A percentile compares a stretch with the other conserved stretches of the same genome.
Evolutionary conservation across 2,329 filamentous ascomycete species (phyloP).

Genomic region (Aureobasidium sp.): DNA sequence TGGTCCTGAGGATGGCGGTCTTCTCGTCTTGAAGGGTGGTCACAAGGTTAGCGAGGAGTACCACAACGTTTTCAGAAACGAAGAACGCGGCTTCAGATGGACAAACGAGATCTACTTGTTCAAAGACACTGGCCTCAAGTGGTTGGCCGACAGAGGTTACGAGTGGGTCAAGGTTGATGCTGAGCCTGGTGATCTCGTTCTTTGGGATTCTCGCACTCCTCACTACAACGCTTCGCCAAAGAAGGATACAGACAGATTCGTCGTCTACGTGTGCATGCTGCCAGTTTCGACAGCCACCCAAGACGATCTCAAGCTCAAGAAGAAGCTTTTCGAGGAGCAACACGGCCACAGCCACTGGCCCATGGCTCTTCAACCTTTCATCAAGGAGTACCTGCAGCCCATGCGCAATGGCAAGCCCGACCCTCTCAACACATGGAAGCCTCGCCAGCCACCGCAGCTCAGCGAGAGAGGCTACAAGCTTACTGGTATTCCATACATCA

Average conservation of each 20-base stretch:
- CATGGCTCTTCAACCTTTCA: slow-evolving; percentile 15
- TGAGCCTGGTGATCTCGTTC: slow-evolving; percentile 19
- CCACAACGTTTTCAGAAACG: slow-evolving; percentile 22
- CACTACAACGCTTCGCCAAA: slow-evolving; percentile 27
- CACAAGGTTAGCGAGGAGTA: slow-evolving; percentile 30
- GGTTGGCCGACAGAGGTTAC: slow-evolving; percentile 19
- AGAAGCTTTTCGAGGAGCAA: slow-evolving; percentile 10
- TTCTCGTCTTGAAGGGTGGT: slow-evolving; percentile 30
- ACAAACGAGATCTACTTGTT: slow-evolving; percentile 27
- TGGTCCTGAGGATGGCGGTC: slow-evolving; percentile 32
- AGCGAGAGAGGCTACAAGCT: slow-evolving; percentile 36
- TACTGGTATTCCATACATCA: slow-evolving; percentile 36
- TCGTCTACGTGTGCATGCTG: slow-evolving; percentile 25
- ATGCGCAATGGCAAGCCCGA: slow-evolving; percentile 24
- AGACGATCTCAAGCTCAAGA: slow-evolving; percentile 14
- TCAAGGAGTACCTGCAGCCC: slow-evolving; percentile 5
- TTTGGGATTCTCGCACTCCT: slow-evolving; percentile 21
- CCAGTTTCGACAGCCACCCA: slow-evolving; percentile 12
- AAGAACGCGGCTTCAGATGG: slow-evolving; percentile 10
- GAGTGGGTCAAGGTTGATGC: slow-evolving; percentile 18
- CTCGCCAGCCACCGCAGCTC: slow-evolving; percentile 32
- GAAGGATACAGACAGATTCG: slow-evolving; percentile 22
- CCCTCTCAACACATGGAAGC: slow-evolving; percentile 29
- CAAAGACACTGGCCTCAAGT: slow-evolving; percentile 23
- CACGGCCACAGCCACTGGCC: slow-evolving; percentile 15